Conservation (phyloP, 225 moss, liverwort and hornwort genomes). For the Bryum argenteum region DNA sequence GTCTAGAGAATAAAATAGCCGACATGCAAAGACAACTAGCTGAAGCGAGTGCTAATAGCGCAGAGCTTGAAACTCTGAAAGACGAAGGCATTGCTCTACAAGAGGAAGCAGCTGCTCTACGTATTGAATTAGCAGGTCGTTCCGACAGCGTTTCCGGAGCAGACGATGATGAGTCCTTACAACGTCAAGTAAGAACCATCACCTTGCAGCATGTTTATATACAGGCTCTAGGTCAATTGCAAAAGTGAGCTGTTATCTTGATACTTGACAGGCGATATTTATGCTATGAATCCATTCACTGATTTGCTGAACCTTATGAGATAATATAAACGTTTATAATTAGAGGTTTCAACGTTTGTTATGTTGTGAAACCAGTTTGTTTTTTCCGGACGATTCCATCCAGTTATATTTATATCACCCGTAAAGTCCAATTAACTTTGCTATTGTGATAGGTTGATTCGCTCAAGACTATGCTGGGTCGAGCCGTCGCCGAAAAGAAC, state of each 20-base stretch:
- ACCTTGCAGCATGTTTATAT: background rate
- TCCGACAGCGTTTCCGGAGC: constrained; percentile 25
- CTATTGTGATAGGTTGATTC: constrained; percentile 51
- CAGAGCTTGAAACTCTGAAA: constrained; percentile 54
- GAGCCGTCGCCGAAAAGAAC: constrained; percentile 58
- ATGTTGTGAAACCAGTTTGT: constrained; percentile 7
- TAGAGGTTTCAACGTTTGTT: background rate
- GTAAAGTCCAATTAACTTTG: background rate
- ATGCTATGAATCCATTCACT: no score
- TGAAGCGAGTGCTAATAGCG: constrained; percentile 47
- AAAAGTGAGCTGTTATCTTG: constrained; percentile 7
- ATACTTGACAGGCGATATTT: background rate
- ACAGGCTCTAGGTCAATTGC: background rate
- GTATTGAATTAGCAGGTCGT: constrained; percentile 43
- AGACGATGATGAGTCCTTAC: constrained; percentile 44
- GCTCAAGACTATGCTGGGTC: constrained; percentile 53
- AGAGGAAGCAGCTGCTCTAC: constrained; percentile 60
- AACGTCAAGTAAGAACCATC: constrained; percentile 46
- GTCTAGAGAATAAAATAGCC: constrained; percentile 65
- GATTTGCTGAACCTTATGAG: constrained; percentile 6
- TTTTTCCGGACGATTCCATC: constrained; percentile 22
- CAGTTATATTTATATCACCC: background rate
- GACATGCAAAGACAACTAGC: constrained; percentile 64
- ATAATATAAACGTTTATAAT: background rate
- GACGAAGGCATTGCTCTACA: constrained; percentile 50